Evolutionary conservation across 106 monocot species (phyloP), one percentile per base, ranked within the genome.

Genomic region (Cymbidium sinense): DNA sequence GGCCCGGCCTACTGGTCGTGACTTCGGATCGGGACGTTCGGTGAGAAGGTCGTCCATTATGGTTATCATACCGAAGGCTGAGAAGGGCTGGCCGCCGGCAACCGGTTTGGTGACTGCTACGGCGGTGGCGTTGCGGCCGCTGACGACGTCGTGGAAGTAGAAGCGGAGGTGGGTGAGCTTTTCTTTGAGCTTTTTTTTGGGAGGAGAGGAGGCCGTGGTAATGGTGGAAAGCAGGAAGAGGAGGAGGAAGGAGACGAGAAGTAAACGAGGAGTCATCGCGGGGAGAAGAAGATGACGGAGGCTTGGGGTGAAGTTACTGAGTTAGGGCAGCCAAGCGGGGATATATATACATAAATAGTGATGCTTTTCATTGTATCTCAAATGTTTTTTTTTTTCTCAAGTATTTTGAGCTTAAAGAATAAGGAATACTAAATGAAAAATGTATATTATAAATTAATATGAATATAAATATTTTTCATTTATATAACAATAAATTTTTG

Each of bases 11-110:
- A 85, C 64, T 29, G 10, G 55, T 29, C 13, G 25, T 6, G 84
- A 85, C 0, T n/a, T 50, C 3, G 80, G 76, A n/a, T 77, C 80
- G 4, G 84, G 84, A 13, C 77, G 73, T 3, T 27, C 64, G 7
- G 81, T 85, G 9, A 85, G 52, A 5, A 19, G 77, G 21, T 85
- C 77, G 44, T 85, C 81, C 64, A 85, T 85, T 64, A 85, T 75
- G 28, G 18, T 74, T 44, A 85, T 33, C 62, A 34, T 23, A 33
- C 85, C 85, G 80, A 81, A 43, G 64, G 37, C 37, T 3, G 37
- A 39, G 37, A 39, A 39, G 37, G 37, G 37, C 37, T 39, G 37
- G 37, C 15, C 11, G 33, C 4, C 19, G 33, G 65, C 64, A 5
- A 8, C 23, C 21, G 58, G 58, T 58, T 30, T 15, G 21, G 70